phyloP scores from a whole-genome alignment of 1,284 basidiomycete species.

The Mycena sp. region DNA sequence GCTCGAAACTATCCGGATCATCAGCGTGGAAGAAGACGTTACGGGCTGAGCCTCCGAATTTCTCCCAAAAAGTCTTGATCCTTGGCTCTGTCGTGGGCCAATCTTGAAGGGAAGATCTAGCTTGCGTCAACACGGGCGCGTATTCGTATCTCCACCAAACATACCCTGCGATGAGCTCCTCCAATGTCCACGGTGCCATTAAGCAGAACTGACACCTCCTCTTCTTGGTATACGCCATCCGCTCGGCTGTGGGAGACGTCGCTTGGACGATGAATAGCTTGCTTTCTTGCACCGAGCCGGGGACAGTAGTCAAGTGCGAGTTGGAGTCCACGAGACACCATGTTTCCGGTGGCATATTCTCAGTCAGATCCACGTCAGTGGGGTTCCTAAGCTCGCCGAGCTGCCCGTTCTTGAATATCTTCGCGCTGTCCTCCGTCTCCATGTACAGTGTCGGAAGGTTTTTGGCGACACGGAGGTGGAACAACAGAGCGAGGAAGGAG shows the following conservation, averaged over 20 bases:
- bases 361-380: background rate
- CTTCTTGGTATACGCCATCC: background rate
- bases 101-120: no score
- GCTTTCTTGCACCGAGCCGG: background rate
- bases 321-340: constrained; percentile 12
- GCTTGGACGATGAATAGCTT: background rate
- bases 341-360: background rate
- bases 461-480: constrained; percentile 1
- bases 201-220: background rate
- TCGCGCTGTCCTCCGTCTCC: background rate
- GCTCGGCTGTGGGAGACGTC: background rate
- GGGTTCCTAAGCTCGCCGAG: background rate
- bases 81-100: background rate
- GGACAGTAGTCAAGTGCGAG: background rate
- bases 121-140: background rate
- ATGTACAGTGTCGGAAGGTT: constrained; percentile 5
- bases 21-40: background rate
- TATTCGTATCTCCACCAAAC: background rate
- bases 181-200: background rate
- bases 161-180: constrained; percentile 1
- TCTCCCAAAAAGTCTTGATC: background rate
- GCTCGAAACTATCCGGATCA: background rate
- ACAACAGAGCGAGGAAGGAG: background rate
- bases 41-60: background rate
- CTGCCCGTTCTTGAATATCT: background rate